phyloP scores from a whole-genome alignment of 1,284 basidiomycete genomes.

The Xerocomus cyaneibrunnescens region DNA sequence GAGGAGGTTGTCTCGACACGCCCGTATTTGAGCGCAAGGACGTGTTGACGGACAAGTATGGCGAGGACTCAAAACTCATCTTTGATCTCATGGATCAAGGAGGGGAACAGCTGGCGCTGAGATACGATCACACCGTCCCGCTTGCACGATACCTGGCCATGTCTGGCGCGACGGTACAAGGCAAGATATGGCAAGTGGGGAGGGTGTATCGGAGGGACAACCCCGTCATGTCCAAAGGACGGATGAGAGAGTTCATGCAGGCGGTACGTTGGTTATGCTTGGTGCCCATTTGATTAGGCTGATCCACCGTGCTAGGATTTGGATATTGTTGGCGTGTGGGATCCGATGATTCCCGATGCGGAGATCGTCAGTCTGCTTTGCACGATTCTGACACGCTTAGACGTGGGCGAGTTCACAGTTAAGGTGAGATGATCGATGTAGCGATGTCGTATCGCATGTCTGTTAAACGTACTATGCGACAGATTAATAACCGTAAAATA shows the following conservation, averaged over 20 bases:
- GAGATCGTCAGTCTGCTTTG: constrained; percentile 86
- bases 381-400: constrained; percentile 79
- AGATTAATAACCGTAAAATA: constrained; percentile 97
- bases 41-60: constrained; percentile 93
- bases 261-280: constrained; percentile 59
- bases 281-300: background rate
- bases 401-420: constrained; percentile 92
- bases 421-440: constrained; percentile 57
- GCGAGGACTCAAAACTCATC: constrained; percentile 97
- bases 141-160: constrained; percentile 96
- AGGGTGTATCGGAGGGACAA: constrained; percentile 98
- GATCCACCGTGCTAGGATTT: constrained; percentile 67
- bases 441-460: background rate
- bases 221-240: constrained; percentile 96
- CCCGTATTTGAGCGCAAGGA: constrained; percentile 98
- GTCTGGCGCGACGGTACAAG: constrained; percentile 74
- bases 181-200: constrained; percentile 95
- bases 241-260: constrained; percentile 99
- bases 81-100: constrained; percentile 99
- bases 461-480: constrained; percentile 2
- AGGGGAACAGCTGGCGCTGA: constrained; percentile 93
- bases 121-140: constrained; percentile 98
- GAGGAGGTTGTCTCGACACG: constrained; percentile 93
- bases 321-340: constrained; percentile 93
- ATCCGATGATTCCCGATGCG: constrained; percentile 97